Evolutionary conservation across 441 rosid genomes (phyloP).

Genomic region (Biscutella laevigata): DNA sequence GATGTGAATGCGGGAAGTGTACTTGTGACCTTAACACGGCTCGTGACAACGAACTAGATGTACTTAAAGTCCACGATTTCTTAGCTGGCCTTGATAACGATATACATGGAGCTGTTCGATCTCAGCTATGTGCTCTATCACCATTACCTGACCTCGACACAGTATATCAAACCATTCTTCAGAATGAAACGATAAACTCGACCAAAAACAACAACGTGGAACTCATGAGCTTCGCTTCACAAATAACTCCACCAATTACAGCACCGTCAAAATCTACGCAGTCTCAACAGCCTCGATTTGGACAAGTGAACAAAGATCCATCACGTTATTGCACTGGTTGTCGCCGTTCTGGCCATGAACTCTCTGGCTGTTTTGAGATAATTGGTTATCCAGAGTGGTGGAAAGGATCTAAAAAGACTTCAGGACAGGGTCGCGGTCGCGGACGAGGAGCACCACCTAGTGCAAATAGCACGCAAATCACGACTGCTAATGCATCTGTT

Average conservation of each 20-base stretch:
- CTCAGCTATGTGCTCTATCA: neutral
- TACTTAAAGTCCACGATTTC: neutral
- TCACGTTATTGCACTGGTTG: neutral
- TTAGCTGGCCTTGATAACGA: neutral
- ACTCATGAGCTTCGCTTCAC: neutral
- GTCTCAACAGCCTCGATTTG: too few species aligned
- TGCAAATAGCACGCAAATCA: neutral
- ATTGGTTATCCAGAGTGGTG: neutral
- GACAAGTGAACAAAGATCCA: neutral
- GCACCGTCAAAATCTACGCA: neutral
- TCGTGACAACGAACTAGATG: neutral
- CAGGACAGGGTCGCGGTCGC: neutral
- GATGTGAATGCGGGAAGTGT: neutral
- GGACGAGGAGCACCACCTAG: neutral
- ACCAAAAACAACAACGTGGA: neutral
- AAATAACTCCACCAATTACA: too few species aligned
- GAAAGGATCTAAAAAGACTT: too few species aligned
- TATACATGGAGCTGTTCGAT: neutral
- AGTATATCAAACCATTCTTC: too few species aligned
- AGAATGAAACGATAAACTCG: neutral
- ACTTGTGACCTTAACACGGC: neutral
- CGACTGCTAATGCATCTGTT: neutral
- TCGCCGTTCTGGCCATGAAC: neutral
- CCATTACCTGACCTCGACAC: neutral
- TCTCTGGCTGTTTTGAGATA: neutral